A percentile compares a stretch with the other conserved stretches of the same genome.
phyloP scores from a whole-genome alignment of 2,329 filamentous ascomycete species.

The Trichoderma atroviride region DNA sequence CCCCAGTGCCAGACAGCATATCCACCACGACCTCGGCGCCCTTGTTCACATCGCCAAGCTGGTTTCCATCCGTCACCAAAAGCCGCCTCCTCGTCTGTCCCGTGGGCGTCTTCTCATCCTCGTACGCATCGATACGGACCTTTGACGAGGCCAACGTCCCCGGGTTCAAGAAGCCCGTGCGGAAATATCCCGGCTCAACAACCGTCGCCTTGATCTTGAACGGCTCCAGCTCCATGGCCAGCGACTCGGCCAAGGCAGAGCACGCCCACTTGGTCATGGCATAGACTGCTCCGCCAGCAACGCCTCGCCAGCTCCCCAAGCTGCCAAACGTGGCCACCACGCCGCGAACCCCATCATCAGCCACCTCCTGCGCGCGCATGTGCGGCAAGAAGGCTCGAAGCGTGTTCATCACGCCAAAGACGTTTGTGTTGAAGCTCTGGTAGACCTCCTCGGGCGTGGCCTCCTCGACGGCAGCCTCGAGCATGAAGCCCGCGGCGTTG shows the following conservation, averaged over 20 bases:
- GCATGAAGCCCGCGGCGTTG: slow-evolving; percentile 51
- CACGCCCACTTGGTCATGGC: slow-evolving; percentile 51
- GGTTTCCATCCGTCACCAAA: slow-evolving; percentile 47
- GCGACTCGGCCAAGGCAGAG: slow-evolving; percentile 48
- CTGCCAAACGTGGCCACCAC: slow-evolving; percentile 51
- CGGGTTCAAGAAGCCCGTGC: slow-evolving; percentile 51
- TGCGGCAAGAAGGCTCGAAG: slow-evolving; percentile 52
- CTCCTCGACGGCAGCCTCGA: slow-evolving; percentile 49
- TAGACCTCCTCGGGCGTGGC: slow-evolving; percentile 42
- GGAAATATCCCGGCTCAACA: slow-evolving; percentile 58
- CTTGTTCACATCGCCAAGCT: slow-evolving; percentile 59
- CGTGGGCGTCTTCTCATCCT: slow-evolving; percentile 36
- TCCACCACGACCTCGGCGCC: slow-evolving; percentile 57
- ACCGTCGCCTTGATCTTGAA: slow-evolving; percentile 49
- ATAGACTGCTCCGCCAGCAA: slow-evolving; percentile 44
- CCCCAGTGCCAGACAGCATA: slow-evolving; percentile 54
- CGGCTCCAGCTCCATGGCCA: slow-evolving; percentile 47
- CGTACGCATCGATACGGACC: slow-evolving; percentile 40
- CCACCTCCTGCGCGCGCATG: slow-evolving; percentile 44
- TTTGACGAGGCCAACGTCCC: slow-evolving; percentile 35
- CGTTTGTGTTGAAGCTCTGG: slow-evolving; percentile 54
- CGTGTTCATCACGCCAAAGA: slow-evolving; percentile 55
- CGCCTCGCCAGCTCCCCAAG: slow-evolving; percentile 48
- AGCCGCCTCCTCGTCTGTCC: slow-evolving; percentile 38
- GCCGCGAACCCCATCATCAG: slow-evolving; percentile 32